Evolutionary conservation across 1,284 basidiomycete genomes (phyloP).

Genomic region (Singerocomus rubriflavus): DNA sequence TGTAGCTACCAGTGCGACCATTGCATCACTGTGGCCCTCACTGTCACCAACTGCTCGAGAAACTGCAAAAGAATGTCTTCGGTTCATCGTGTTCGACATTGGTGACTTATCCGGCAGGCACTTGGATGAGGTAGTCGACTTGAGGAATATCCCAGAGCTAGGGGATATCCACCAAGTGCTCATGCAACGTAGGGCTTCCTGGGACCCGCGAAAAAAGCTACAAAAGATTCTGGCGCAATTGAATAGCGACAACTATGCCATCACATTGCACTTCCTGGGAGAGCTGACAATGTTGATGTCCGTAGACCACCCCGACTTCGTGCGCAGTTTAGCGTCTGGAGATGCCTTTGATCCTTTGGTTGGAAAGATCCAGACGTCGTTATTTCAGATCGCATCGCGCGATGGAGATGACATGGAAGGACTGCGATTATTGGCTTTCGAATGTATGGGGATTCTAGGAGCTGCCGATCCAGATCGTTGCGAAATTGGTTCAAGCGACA

Average conservation of each 20-base stretch:
- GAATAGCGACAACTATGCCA: slow-evolving; percentile 78
- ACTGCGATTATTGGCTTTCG: slow-evolving; percentile 72
- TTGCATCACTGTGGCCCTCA: slow-evolving; percentile 75
- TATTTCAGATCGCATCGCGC: slow-evolving; percentile 73
- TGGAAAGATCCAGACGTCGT: slow-evolving; percentile 64
- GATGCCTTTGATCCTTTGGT: slow-evolving; percentile 84
- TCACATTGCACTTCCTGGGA: slow-evolving; percentile 72
- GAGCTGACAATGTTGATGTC: slow-evolving; percentile 75
- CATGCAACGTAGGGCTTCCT: slow-evolving; percentile 44
- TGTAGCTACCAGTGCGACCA: slow-evolving; percentile 84
- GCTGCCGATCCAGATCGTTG: slow-evolving; percentile 96
- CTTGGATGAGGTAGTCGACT: slow-evolving; percentile 78
- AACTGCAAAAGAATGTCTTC: slow-evolving; percentile 60
- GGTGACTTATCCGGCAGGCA: slow-evolving; percentile 43
- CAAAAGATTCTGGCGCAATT: slow-evolving; percentile 73
- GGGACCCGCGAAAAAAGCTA: slow-evolving; percentile 58
- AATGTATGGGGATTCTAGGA: slow-evolving; percentile 92
- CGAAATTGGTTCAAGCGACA: slow-evolving; percentile 61
- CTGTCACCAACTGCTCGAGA: slow-evolving; percentile 56
- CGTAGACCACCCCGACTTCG: slow-evolving; percentile 49
- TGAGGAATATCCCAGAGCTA: slow-evolving; percentile 72
- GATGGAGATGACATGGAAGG: slow-evolving; percentile 76
- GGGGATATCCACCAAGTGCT: slow-evolving; percentile 47
- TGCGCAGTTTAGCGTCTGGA: slow-evolving; percentile 67
- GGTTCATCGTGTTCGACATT: slow-evolving; percentile 71